Base-by-base conservation (phyloP, 345 rosid genomes). In the Linum trigynum region DNA sequence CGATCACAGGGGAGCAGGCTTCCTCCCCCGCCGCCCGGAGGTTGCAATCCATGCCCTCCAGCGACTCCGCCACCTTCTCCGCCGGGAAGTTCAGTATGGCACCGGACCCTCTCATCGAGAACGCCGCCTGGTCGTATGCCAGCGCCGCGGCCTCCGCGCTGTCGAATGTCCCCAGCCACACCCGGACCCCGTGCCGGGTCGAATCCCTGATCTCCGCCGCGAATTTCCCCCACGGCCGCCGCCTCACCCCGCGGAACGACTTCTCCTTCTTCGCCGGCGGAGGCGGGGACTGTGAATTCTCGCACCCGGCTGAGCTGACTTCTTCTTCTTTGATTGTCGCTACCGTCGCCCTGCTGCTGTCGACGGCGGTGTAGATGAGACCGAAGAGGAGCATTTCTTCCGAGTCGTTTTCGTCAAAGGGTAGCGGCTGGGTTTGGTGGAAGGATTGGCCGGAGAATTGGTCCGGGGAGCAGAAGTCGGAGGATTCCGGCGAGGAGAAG, bases 351-450 rank as follows among this genome's bases (percentile, higher is more conserved):
- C 65, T n/a, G 76, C 39, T 40, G 75, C 55, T 73, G 2, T 11
- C 11, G 23, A 67, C 71, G n/a, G 74, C 80, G 70, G 78, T 81
- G 10, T 82, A 71, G 16, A 90, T 81, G 14, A 92, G 67, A 0
- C 85, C 86, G 61, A 78, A 84, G 11, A 90, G 85, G 68, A 83
- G 90, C 98, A 92, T 92, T 78, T 92, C 98, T 23, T 87, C 91
- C 0, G 96, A 84, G 74, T 92, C 98, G 62, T 90, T 90, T 71
- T 92, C 98, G 72, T 92, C 81, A 80, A 92, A 92, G 15, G 98
- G 97, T 38, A 92, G 53, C 9, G 9, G 92, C 39, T 59, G 74
- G 57, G 17, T 73, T 39, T 76, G 62, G 65, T 64, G 62, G 23
- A 79, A 51, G 40, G 80, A 41, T 38, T 53, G 69, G 37, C 74